These are phyloP conservation scores for Puccinia hordei DNA, from an alignment of 1,284 basidiomycete species.

Conservation along the genomic window DNA sequence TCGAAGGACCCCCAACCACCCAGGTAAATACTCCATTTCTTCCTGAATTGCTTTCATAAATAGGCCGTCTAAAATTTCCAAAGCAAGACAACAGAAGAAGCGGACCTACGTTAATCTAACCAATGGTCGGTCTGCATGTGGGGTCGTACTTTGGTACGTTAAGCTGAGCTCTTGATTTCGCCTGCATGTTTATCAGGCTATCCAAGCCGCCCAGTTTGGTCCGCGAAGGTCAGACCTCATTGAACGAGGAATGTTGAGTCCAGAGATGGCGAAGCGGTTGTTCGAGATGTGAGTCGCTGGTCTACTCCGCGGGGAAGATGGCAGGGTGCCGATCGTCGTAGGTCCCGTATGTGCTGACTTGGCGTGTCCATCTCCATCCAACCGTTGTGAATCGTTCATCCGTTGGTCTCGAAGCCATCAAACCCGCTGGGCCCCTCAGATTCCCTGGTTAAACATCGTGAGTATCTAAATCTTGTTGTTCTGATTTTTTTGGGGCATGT, in stretches of 20 bases:
- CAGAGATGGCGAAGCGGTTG: conserved; percentile 21
- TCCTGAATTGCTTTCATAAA: not conserved
- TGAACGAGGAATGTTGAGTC: conserved; percentile 34
- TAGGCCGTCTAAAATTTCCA: not conserved
- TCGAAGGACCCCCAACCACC: conserved; percentile 11
- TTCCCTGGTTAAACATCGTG: conserved; percentile 41
- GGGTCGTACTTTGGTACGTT: conserved; percentile 4
- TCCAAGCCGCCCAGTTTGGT: conserved; percentile 34
- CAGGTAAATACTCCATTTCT: conserved; percentile 1
- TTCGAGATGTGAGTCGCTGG: conserved; percentile 30
- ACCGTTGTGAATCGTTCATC: not conserved
- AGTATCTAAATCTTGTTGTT: conserved; percentile 12
- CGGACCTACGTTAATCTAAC: conserved; percentile 3
- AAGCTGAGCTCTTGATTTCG: conserved; percentile 12
- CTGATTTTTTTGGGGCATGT: not conserved
- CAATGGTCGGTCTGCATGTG: conserved; percentile 2
- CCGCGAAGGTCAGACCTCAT: conserved; percentile 31
- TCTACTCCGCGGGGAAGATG: not conserved
- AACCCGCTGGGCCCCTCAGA: conserved; percentile 41
- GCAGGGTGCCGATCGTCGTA: not conserved
- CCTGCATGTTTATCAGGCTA: conserved; percentile 10
- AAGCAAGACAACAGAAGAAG: not conserved
- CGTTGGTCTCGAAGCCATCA: conserved; percentile 18
- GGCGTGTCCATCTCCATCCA: not conserved
- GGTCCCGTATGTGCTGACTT: conserved; percentile 5